Base-by-base conservation (phyloP, 192 early-diverging fungal species). In the Pilobolus umbonatus region DNA sequence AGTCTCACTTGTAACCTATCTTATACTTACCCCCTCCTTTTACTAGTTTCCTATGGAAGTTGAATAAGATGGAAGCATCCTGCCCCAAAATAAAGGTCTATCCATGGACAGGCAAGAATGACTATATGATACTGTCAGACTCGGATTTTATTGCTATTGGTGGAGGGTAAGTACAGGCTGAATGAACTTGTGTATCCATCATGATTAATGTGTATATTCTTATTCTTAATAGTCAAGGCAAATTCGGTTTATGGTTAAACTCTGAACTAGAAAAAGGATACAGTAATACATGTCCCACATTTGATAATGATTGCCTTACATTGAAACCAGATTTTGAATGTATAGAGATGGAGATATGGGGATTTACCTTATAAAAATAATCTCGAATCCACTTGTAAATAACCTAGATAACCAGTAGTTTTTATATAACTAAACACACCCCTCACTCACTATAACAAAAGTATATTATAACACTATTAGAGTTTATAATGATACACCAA, bases 161-260 rank as follows among this genome's bases (percentile, higher is more conserved):
- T 26, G 87, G 90, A 48, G 90, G 83, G 78, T 80, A 74, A 61
- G 28, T 29, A 7, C 19, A 48, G 0, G 25, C n/a, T 25, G 12
- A 31, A 35, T 48, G 25, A 5, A 24, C 9, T 17, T n/a, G n/a
- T n/a, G n/a, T n/a, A n/a, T n/a, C n/a, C n/a, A n/a, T n/a, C 28
- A 50, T 38, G 43, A 31, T 44, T 22, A 51, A 28, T 31, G 8
- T 39, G 24, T 39, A 12, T 39, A 45, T 26, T 38, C 10, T 34
- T 52, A 2, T 7, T 28, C 28, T 52, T 53, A 8, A 4, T 59
- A 78, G 86, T 10, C 76, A 86, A 45, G 89, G 89, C 28, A 83
- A 82, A 62, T 85, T 88, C 75, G 89, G 89, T 4, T 68, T 91
- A 34, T 91, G 87, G 86, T 57, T 91, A 24, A 81, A 91, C 40